Base-by-base conservation (phyloP, 805 yeast genomes). In the Wickerhamiella sergipiensis region DNA sequence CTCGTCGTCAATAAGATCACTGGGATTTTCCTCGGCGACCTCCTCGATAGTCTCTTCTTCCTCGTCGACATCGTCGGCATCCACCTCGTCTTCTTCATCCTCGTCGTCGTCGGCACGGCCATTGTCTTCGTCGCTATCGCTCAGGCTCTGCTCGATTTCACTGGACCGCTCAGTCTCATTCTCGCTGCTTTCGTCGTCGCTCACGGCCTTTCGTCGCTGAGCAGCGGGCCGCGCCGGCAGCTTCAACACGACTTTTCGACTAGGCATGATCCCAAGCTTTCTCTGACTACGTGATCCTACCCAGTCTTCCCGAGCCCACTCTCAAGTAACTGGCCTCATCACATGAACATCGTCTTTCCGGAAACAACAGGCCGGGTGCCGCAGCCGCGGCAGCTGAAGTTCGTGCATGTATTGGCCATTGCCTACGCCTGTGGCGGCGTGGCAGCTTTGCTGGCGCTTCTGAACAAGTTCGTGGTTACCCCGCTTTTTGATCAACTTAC, bases 401-500 rank as follows among this genome's bases (percentile, higher is more conserved):
- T 63, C 24, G 47, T 50, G 44, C 55, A 58, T n/a, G 55, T 66
- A 42, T 51, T 64, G 3, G 64, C 63, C 1, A 49, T 66, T 15
- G 48, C 61, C 15, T 66, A 66, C 49, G 52, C 57, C 13, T 66
- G 62, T 50, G 68, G 67, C 1, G 68, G 69, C 6, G 53, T 57
- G 4, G 50, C 63, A 2, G 63, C 63, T 0, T 50, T 62, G 18
- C 42, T 59, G 7, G 64, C 61, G 8, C 39, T 64, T 2, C 49
- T 66, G 13, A 60, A 65, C 42, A 64, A 62, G 50, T 57, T 62
- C 46, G 56, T 66, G 18, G 51, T 64, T n/a, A 52, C 52, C 26
- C 69, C 69, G 36, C 61, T 66, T 46, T 58, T 63, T 43, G 58
- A 56, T 18, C 66, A 66, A 55, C 62, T 66, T 10, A 57, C 65